Conservation (phyloP, 345 rosid species). For the Arabis hirsuta region DNA sequence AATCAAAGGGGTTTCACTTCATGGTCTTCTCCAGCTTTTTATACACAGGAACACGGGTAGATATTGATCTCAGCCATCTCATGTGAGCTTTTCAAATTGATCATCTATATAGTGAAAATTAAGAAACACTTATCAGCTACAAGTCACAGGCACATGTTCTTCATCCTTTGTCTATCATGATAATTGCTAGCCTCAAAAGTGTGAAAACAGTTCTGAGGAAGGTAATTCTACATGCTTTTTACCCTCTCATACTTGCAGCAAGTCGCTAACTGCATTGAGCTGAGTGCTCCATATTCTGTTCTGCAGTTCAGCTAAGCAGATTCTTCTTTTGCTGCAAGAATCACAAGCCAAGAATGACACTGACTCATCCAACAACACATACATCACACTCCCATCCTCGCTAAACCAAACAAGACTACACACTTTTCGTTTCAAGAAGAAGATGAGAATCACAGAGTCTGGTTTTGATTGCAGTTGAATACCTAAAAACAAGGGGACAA, state of each 20-base stretch:
- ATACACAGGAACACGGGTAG: neutral
- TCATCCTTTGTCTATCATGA: neutral
- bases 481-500: neutral
- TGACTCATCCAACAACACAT: slow-evolving; percentile 20
- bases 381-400: no score
- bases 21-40: neutral
- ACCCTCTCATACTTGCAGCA: slow-evolving; percentile 7
- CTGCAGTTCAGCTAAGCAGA: slow-evolving; percentile 5
- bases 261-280: slow-evolving; percentile 1
- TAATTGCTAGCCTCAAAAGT: neutral
- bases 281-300: slow-evolving; percentile 9
- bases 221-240: neutral
- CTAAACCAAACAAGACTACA: no score
- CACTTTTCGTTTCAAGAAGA: neutral
- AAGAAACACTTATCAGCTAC: neutral
- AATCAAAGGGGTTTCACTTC: neutral
- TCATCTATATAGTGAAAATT: neutral
- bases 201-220: neutral
- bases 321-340: slow-evolving; percentile 20
- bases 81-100: neutral
- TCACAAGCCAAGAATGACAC: slow-evolving; percentile 23
- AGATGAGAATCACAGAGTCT: slow-evolving; percentile 1
- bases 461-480: slow-evolving; percentile 15
- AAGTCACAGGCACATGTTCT: no score
- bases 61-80: slow-evolving; percentile 4